These are phyloP conservation scores for Ceriops tagal DNA, from an alignment of 345 rosid species.

Conservation along the genomic window DNA sequence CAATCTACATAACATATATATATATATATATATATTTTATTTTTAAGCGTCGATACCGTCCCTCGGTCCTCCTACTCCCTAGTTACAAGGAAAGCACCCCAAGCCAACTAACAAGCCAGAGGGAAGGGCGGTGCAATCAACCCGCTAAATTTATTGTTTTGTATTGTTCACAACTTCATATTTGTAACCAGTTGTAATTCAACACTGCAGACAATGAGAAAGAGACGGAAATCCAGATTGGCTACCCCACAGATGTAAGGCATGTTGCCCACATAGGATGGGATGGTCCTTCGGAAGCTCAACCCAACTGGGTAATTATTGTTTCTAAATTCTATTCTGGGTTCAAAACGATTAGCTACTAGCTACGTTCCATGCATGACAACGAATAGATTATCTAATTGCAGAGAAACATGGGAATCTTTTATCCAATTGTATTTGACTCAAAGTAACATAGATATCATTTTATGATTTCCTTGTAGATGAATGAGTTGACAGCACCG, in stretches of 20 bases:
- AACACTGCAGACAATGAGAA: slow-evolving; percentile 58
- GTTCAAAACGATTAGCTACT: too few species aligned
- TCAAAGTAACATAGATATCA: neutral
- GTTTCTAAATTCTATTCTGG: neutral
- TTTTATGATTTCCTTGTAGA: slow-evolving; percentile 31
- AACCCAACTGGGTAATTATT: slow-evolving; percentile 24
- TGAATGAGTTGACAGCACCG: slow-evolving; percentile 53
- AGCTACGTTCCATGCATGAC: too few species aligned
- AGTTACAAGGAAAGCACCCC: too few species aligned
- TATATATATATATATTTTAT: too few species aligned
- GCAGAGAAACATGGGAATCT: too few species aligned
- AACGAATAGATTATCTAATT: too few species aligned
- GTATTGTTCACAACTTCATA: too few species aligned
- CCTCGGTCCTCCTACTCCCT: neutral
- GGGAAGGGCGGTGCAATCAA: too few species aligned
- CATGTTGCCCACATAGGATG: slow-evolving; percentile 94
- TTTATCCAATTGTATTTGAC: too few species aligned
- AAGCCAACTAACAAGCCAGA: too few species aligned
- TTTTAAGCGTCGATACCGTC: too few species aligned
- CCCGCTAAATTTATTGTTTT: neutral
- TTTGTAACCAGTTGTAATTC: neutral
- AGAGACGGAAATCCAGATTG: slow-evolving; percentile 77
- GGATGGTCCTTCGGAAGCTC: slow-evolving; percentile 38
- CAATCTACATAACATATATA: too few species aligned
- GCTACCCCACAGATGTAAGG: slow-evolving; percentile 85